Evolutionary conservation across 176 grass and related monocot species (phyloP), one percentile per base, ranked within the genome.

Genomic region (Panicum miliaceum): DNA sequence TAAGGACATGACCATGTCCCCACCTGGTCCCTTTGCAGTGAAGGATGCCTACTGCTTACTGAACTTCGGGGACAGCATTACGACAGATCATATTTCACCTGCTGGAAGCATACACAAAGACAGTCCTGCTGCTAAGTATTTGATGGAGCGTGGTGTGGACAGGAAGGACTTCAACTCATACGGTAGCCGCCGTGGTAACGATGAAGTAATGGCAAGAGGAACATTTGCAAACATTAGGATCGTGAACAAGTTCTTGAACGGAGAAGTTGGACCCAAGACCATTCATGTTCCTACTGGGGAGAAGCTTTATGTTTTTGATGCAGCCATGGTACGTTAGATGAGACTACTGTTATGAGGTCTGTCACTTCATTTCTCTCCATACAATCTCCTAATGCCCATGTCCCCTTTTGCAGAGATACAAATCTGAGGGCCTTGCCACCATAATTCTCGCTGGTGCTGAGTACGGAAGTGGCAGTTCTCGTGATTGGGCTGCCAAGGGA

Each of bases 401-500:
- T 36, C 66, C 9, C 15, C 4, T 53, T 65, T 35, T 88, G 29
- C 89, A 98, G 96, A 96, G 76, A 86, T 98, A 98, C 86, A 95
- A 94, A 78, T 64, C 85, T 20, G 93, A 93, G 51, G 96, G 96
- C 63, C 76, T 92, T 84, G 87, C 79, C 57, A 98, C 96, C 1
- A 90, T 98, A 7, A 79, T 98, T 92, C 80, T 98, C 20, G 93
- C 96, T 89, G 96, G 96, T 19, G 91, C 96, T 19, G 96, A 98
- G 77, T 98, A 98, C 15, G 96, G 96, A 66, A 98, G 96, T 20
- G 96, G 96, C 73, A 98, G 96, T 71, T 98, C 96, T 71, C 93
- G 96, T 73, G 96, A 98, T 84, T 98, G 96, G 96, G 96, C 93
- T 85, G 96, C 96, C 13, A 96, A 98, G 81, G 96, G 96, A 11